phyloP scores from a whole-genome alignment of 2,329 filamentous ascomycete genomes.

The Beauveria australis region DNA sequence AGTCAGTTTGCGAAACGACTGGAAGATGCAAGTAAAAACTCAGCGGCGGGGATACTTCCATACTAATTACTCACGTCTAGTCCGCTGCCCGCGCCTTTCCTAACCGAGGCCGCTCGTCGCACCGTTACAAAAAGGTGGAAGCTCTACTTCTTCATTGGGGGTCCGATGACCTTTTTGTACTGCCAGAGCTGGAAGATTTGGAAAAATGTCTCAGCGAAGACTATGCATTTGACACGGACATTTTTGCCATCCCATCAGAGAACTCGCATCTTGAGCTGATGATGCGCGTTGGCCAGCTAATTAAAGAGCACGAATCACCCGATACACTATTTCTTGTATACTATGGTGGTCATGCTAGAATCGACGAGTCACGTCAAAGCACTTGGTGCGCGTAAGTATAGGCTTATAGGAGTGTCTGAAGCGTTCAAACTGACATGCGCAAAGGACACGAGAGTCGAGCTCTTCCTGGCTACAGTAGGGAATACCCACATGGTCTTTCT shows the following conservation, averaged over 20 bases:
- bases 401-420: too few species aligned
- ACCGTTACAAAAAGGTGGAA: slow-evolving; percentile 48
- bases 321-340: slow-evolving; percentile 51
- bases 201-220: slow-evolving; percentile 46
- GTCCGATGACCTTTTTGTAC: slow-evolving; percentile 49
- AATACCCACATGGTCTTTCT: neutral
- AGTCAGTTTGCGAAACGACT: slow-evolving; percentile 45
- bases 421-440: slow-evolving; percentile 9
- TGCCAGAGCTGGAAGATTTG: slow-evolving; percentile 49
- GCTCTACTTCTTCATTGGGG: slow-evolving; percentile 49
- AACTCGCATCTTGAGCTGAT: slow-evolving; percentile 52
- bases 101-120: slow-evolving; percentile 42
- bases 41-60: neutral
- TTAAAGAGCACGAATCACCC: slow-evolving; percentile 47
- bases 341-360: slow-evolving; percentile 52
- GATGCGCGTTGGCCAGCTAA: slow-evolving; percentile 46
- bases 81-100: slow-evolving; percentile 49
- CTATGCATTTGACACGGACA: slow-evolving; percentile 49
- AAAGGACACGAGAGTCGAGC: slow-evolving; percentile 39
- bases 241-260: slow-evolving; percentile 49
- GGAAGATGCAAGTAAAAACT: slow-evolving; percentile 38
- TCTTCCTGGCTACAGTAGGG: slow-evolving; percentile 48
- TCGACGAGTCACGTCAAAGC: slow-evolving; percentile 51
- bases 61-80: slow-evolving; percentile 21
- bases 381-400: slow-evolving; percentile 50